phyloP scores from a whole-genome alignment of 257 asterid genomes.

The Hygrophila difformis region DNA sequence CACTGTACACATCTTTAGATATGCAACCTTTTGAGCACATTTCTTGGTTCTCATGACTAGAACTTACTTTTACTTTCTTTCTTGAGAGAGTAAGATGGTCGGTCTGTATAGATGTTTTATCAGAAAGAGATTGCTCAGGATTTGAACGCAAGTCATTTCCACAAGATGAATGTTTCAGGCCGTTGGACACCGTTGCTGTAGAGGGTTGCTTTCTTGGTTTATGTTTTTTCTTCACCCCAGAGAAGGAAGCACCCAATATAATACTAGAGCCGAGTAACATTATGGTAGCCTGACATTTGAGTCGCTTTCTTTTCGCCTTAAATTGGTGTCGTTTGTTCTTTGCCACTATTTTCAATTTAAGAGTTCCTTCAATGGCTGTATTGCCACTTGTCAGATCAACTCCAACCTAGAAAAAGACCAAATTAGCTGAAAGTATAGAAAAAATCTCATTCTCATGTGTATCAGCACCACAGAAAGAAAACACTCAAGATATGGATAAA shows the following conservation, averaged over 20 bases:
- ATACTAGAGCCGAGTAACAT: constrained; percentile 50
- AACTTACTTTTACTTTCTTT: constrained; percentile 17
- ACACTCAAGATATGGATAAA: too few species aligned
- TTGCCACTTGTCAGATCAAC: constrained; percentile 19
- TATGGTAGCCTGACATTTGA: constrained; percentile 27
- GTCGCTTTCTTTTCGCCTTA: constrained; percentile 33
- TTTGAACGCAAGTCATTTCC: constrained; percentile 21
- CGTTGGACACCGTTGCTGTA: constrained; percentile 18
- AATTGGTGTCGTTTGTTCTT: constrained; percentile 15
- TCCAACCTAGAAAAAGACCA: constrained; percentile 39
- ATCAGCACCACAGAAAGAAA: neutral
- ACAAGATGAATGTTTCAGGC: constrained; percentile 14
- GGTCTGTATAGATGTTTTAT: constrained; percentile 14
- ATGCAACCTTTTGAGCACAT: constrained; percentile 8
- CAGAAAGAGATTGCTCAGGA: constrained; percentile 34
- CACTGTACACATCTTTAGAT: constrained; percentile 21
- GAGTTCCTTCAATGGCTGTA: constrained; percentile 17
- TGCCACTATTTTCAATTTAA: constrained; percentile 13
- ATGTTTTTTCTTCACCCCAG: constrained; percentile 37
- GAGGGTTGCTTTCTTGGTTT: constrained; percentile 23
- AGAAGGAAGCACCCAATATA: constrained; percentile 43
- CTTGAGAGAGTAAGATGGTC: constrained; percentile 12
- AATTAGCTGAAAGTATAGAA: too few species aligned
- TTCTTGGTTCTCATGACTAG: constrained; percentile 7
- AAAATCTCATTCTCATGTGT: too few species aligned